Base-by-base conservation (phyloP, 2,329 filamentous ascomycete genomes). In the Colletotrichum sp. region DNA sequence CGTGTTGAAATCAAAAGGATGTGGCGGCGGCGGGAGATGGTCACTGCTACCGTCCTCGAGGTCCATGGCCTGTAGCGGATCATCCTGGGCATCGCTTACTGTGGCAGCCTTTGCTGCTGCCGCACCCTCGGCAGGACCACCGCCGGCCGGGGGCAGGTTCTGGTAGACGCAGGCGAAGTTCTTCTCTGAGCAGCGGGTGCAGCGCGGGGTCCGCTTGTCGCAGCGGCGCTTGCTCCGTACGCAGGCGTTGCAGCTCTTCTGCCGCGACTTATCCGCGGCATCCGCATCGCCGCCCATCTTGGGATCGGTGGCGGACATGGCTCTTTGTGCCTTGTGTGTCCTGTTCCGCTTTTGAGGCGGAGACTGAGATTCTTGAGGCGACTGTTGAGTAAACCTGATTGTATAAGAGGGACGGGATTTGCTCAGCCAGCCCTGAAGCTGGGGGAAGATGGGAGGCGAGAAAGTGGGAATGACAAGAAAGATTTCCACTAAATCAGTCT, bases 181-280 rank as follows among this genome's bases (percentile, higher is more conserved):
- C 80, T 86, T 87, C 78, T 83, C 84, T 6, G 81, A 81, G 79
- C 86, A 89, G 67, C 86, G 85, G 26, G 83, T 83, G 79, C 86
- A 88, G 61, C 81, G 80, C 18, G 87, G 87, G 10, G 81, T 82
- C 61, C 80, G 82, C 82, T 88, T 88, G 79, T 89, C 87, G 80
- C 87, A 89, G 75, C 86, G 84, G 66, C 87, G 83, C 80, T 89
- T 89, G 80, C 86, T 85, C 69, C 83, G 83, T 65, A 88, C 87
- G 78, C 87, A 89, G 69, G 86, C 84, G 77, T 88, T 87, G 83
- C 87, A 88, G 82, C 86, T 88, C 84, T 87, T 88, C 78, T 88
- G 87, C 75, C 86, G 82, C 89, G 85, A 92, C 58, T 85, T 83
- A 48, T 84, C 82, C 43, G 78, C 78, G 26, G 65, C 68, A 68